Base-by-base conservation (phyloP, 2,329 filamentous ascomycete genomes). In the Chrysosporium queenslandicum region DNA sequence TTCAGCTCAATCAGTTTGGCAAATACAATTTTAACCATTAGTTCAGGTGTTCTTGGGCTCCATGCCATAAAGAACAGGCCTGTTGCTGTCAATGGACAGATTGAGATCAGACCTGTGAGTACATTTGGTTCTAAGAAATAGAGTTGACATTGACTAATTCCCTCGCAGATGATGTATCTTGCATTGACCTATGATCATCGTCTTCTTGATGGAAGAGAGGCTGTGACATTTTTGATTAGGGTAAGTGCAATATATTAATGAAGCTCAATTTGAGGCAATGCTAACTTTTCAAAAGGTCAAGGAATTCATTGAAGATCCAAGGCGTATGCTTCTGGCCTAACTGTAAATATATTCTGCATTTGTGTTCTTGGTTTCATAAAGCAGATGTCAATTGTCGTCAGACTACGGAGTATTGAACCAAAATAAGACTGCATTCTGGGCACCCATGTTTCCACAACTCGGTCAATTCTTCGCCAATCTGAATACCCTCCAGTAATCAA, bases 111-210 rank as follows among this genome's bases (percentile, higher is more conserved):
- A 60, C 92, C 92, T 20, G 77, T 80, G 70, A 59, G 75, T 12
- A 11, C 29, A 27, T 16, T 6, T 4, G 14, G 14, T 34, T 39
- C 14, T 42, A 21, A n/a, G 2, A 40, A 45, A 16, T 21, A 20
- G 8, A 4, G 1, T 27, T 2, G 8, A 20, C 29, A 16, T 8
- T 47, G 4, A 27, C 32, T 37, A 14, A 37, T 20, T 52, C 4
- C 48, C 48, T 32, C 25, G 56, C 9, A 80, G 73, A 97, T 98
- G 89, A 98, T 98, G 92, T 97, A 95, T 71, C 80, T 98, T 58
- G 92, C 92, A 39, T 78, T 98, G 55, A 98, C 92, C 12, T 98
- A 98, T 67, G 92, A 98, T 69, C 92, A 98, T 74, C 86, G 92
- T 66, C 81, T 98, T 46, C 77, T 98, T 21, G 92, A 97, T 69